Conservation (phyloP, 768 basidiomycete genomes). For the Calocybe gangraenosa region DNA sequence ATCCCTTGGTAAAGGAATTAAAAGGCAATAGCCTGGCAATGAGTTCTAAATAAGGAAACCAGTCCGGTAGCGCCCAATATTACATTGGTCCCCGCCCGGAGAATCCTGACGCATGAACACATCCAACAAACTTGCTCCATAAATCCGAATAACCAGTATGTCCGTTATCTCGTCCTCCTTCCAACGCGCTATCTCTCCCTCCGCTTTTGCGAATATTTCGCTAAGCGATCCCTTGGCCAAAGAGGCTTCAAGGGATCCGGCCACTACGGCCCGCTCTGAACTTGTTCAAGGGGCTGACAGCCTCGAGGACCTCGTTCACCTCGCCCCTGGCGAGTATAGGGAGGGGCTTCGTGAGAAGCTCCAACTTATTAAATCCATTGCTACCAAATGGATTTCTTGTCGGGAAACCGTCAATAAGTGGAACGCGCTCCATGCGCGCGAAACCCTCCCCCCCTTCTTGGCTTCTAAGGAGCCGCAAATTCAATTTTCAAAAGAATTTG, state of each 20-base stretch:
- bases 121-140: too few species aligned
- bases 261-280: neutral
- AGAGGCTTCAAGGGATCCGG: too few species aligned
- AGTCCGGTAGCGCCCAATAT: too few species aligned
- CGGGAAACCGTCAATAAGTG: constrained; percentile 4
- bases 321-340: constrained; percentile 11
- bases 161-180: too few species aligned
- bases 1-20: too few species aligned
- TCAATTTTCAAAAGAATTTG: constrained; percentile 1
- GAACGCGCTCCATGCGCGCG: constrained; percentile 4
- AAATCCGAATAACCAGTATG: too few species aligned
- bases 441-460: constrained; percentile 1
- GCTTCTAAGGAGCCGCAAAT: neutral
- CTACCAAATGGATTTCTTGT: neutral
- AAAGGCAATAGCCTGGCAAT: too few species aligned
- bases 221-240: too few species aligned
- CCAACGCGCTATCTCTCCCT: neutral
- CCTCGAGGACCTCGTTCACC: constrained; percentile 10
- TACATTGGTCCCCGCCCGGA: too few species aligned
- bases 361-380: neutral
- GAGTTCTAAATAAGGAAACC: too few species aligned
- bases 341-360: constrained; percentile 8
- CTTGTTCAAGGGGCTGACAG: neutral
- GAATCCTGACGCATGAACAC: too few species aligned
- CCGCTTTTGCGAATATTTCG: neutral